phyloP scores from a whole-genome alignment of 2,329 filamentous ascomycete genomes.

The Dactylonectria macrodidyma region DNA sequence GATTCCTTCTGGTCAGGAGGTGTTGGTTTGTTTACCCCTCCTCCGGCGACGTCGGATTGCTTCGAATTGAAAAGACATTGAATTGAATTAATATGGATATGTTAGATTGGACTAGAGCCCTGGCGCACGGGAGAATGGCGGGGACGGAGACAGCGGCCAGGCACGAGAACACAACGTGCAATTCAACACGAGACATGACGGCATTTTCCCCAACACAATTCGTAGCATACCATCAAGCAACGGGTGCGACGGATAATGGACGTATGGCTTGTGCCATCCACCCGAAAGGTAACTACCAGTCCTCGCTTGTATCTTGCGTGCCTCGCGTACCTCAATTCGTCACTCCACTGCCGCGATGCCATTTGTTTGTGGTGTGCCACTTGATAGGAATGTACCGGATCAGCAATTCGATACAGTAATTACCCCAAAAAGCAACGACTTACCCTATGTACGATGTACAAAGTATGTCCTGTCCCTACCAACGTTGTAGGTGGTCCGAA shows the following conservation, averaged over 20 bases:
- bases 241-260: too few relatives aligned
- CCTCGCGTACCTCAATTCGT: conserved; percentile 18
- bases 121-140: background rate
- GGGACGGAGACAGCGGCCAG: conserved; percentile 10
- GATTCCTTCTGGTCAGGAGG: conserved; percentile 15
- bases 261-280: too few relatives aligned
- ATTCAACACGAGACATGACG: conserved; percentile 35
- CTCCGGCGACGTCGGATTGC: conserved; percentile 11
- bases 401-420: conserved; percentile 1
- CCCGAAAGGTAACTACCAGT: background rate
- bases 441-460: background rate
- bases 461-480: background rate
- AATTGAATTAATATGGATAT: background rate
- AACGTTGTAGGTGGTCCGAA: background rate
- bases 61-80: conserved; percentile 4
- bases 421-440: conserved; percentile 8
- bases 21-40: background rate
- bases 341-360: conserved; percentile 22
- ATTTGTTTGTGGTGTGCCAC: conserved; percentile 31
- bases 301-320: conserved; percentile 17
- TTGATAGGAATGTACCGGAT: conserved; percentile 19
- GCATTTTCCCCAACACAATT: conserved; percentile 26
- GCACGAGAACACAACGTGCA: conserved; percentile 33
- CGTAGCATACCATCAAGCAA: background rate
- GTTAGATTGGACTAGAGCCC: conserved; percentile 10